These are phyloP conservation scores for Blakeslea trispora DNA, from an alignment of 371 early-diverging fungal genomes.

Conservation along the genomic window DNA sequence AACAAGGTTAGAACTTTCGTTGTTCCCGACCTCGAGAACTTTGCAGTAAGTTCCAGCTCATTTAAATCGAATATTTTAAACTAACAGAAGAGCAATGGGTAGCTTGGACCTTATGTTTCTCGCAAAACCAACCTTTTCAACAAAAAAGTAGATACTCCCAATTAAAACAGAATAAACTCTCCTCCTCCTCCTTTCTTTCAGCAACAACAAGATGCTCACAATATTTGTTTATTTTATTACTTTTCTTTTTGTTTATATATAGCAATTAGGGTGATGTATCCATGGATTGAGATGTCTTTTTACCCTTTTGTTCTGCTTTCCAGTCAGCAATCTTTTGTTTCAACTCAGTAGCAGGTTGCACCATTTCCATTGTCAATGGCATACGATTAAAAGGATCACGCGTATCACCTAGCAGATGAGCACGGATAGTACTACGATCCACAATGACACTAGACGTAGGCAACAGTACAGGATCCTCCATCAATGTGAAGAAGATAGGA, in stretches of 20 bases:
- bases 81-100: slow-evolving; percentile 8
- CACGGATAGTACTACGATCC: slow-evolving; percentile 93
- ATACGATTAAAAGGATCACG: slow-evolving; percentile 97
- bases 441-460: slow-evolving; percentile 87
- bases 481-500: slow-evolving; percentile 89
- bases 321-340: slow-evolving; percentile 52
- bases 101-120: slow-evolving; percentile 74
- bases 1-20: slow-evolving; percentile 79
- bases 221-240: not conserved
- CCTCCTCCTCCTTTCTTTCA: no score
- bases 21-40: slow-evolving; percentile 76
- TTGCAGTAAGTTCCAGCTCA: slow-evolving; percentile 51
- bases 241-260: slow-evolving; percentile 6
- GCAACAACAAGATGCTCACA: no score
- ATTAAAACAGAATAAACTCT: slow-evolving; percentile 5
- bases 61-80: not conserved
- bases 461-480: slow-evolving; percentile 97
- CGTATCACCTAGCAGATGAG: slow-evolving; percentile 90
- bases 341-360: slow-evolving; percentile 61
- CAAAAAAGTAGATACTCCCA: slow-evolving; percentile 10
- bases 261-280: slow-evolving; percentile 17
- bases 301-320: slow-evolving; percentile 42
- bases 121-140: slow-evolving; percentile 49
- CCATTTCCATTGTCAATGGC: slow-evolving; percentile 80
- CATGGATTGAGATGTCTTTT: slow-evolving; percentile 13